These are phyloP conservation scores for Trametopsis cervina DNA, from an alignment of 768 basidiomycete species.

Conservation along the genomic window DNA sequence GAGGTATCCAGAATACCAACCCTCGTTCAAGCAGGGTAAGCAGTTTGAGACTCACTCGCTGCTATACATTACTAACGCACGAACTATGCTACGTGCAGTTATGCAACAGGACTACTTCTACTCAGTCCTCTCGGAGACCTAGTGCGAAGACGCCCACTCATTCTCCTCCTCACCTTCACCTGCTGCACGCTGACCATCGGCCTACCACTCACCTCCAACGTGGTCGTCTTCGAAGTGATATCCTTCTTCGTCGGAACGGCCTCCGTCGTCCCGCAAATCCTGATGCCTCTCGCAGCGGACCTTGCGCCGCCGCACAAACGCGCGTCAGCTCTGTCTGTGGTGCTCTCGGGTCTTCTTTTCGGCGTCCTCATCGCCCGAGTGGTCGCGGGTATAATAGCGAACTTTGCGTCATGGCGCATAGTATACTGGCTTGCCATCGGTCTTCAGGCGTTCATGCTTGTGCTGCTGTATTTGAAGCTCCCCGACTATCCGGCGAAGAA, in stretches of 20 bases:
- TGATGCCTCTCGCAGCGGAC: conserved; percentile 74
- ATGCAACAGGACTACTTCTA: conserved; percentile 36
- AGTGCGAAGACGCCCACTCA: conserved; percentile 64
- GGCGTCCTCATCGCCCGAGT: conserved; percentile 74
- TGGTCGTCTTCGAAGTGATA: conserved; percentile 57
- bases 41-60: too few species aligned
- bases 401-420: conserved; percentile 65
- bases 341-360: conserved; percentile 56
- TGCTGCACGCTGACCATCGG: conserved; percentile 63
- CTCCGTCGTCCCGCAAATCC: conserved; percentile 71
- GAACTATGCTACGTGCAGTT: conserved; percentile 17
- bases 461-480: conserved; percentile 56
- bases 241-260: conserved; percentile 65
- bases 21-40: conserved; percentile 60
- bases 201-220: conserved; percentile 51
- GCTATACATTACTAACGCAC: conserved; percentile 3
- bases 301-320: conserved; percentile 69
- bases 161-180: conserved; percentile 47
- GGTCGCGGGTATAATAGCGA: conserved; percentile 65
- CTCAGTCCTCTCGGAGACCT: conserved; percentile 83
- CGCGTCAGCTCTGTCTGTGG: conserved; percentile 70
- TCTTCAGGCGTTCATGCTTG: conserved; percentile 51
- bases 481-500: conserved; percentile 85
- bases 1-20: conserved; percentile 50
- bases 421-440: conserved; percentile 77